Conservation (phyloP, 768 basidiomycete species). For the Mycena floridula region DNA sequence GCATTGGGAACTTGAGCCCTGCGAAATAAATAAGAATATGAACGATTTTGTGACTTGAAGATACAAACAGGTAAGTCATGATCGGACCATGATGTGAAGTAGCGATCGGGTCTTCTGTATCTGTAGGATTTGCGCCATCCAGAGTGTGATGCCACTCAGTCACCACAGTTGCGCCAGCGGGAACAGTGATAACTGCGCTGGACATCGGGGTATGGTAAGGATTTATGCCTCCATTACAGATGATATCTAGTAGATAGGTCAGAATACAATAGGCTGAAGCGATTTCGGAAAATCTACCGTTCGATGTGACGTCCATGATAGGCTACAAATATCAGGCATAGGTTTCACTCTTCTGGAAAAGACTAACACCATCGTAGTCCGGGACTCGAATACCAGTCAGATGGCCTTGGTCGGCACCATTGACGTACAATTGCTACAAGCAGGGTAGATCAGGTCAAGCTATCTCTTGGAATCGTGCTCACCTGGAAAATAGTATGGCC, state of each 20-base stretch:
- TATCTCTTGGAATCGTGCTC: too few relatives aligned
- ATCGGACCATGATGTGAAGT: slow-evolving; percentile 31
- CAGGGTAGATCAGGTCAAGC: background rate
- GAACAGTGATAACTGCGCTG: slow-evolving; percentile 25
- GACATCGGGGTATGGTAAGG: slow-evolving; percentile 30
- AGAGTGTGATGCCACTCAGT: slow-evolving; percentile 37
- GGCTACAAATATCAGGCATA: slow-evolving; percentile 17
- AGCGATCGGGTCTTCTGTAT: slow-evolving; percentile 34
- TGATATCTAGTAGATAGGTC: slow-evolving; percentile 18
- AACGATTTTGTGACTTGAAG: background rate
- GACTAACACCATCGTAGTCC: slow-evolving; percentile 23
- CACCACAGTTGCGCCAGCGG: slow-evolving; percentile 33
- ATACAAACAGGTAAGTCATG: slow-evolving; percentile 28
- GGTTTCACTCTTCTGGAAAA: too few relatives aligned
- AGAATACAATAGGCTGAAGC: background rate
- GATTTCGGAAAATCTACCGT: slow-evolving; percentile 9
- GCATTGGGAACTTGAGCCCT: slow-evolving; percentile 35
- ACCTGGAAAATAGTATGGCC: slow-evolving; percentile 7
- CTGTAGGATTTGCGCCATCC: slow-evolving; percentile 25
- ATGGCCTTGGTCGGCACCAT: slow-evolving; percentile 41
- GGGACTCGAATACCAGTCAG: slow-evolving; percentile 39
- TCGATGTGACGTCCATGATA: slow-evolving; percentile 38
- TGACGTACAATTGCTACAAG: slow-evolving; percentile 33
- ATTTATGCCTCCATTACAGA: slow-evolving; percentile 38
- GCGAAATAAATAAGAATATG: slow-evolving; percentile 1